A percentile compares a stretch with the other conserved stretches of the same genome.
Conservation (phyloP, 2,329 filamentous ascomycete genomes). For the Claviceps paspali region DNA sequence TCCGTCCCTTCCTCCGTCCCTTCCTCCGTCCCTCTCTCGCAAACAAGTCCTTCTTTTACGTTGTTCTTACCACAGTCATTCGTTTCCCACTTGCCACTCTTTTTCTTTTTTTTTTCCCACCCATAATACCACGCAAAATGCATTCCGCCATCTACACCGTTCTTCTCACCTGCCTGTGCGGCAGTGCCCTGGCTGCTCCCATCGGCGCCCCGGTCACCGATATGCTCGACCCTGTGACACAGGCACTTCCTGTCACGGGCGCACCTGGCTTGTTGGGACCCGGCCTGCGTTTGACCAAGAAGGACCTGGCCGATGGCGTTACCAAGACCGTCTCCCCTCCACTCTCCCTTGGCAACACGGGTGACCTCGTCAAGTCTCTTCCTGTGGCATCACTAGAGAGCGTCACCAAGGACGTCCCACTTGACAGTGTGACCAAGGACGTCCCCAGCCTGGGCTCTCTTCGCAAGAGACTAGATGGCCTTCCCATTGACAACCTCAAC, state of each 20-base stretch:
- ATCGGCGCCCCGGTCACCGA: not conserved
- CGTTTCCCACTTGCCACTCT: not conserved
- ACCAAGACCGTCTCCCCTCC: not conserved
- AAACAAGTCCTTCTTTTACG: not conserved
- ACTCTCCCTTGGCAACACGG: not conserved
- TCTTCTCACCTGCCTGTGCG: constrained; percentile 3
- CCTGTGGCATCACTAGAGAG: not conserved
- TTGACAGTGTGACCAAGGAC: too few species aligned
- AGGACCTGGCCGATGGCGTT: not conserved
- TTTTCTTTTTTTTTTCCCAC: not conserved
- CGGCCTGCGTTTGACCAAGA: not conserved
- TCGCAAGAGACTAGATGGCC: too few species aligned
- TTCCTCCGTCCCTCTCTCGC: too few species aligned
- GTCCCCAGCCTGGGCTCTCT: not conserved
- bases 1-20: too few species aligned
- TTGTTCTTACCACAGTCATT: not conserved
- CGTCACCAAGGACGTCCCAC: too few species aligned
- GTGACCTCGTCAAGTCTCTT: not conserved
- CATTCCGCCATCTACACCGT: constrained; percentile 1
- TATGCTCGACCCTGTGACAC: too few species aligned
- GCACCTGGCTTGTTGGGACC: too few species aligned
- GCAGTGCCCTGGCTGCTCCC: constrained; percentile 4
- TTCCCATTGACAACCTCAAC: too few species aligned
- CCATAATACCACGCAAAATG: constrained; percentile 1
- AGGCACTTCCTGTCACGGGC: too few species aligned